Conservation (phyloP, 164 flowering plant genomes). For the Stephania yunnanensis region DNA sequence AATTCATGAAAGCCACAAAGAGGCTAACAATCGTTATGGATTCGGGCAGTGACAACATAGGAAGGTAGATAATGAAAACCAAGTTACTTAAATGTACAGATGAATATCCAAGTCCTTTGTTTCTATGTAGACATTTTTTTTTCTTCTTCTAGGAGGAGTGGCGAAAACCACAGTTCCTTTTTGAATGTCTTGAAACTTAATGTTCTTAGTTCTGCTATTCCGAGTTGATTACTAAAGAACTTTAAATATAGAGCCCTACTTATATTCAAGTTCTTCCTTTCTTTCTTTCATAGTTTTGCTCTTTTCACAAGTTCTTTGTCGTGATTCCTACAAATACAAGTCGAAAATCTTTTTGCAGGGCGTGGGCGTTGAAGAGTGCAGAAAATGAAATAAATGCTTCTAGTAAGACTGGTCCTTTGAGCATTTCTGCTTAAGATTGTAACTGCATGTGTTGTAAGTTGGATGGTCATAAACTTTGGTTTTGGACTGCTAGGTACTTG, state of each 20-base stretch:
- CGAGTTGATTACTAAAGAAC: not conserved
- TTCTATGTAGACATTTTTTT: constrained; percentile 18
- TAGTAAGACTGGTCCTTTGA: constrained; percentile 2
- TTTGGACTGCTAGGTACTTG: not conserved
- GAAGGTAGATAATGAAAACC: constrained; percentile 28
- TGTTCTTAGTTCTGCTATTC: not conserved
- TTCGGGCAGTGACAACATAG: constrained; percentile 49
- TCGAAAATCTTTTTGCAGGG: constrained; percentile 13
- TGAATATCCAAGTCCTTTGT: constrained; percentile 20
- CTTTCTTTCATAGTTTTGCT: not conserved
- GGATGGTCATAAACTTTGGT: not conserved
- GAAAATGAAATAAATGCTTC: constrained; percentile 11
- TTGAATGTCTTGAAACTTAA: not conserved
- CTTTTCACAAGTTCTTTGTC: constrained; percentile 2
- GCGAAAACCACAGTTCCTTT: constrained; percentile 12
- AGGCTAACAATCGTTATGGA: constrained; percentile 63
- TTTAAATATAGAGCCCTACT: not conserved
- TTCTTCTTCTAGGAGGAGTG: constrained; percentile 11
- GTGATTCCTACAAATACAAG: constrained; percentile 5
- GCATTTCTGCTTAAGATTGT: constrained; percentile 7
- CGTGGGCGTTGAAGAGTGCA: constrained; percentile 13
- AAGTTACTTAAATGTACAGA: constrained; percentile 42
- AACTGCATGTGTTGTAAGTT: not conserved
- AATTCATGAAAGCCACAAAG: constrained; percentile 51
- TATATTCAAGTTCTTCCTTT: not conserved